Base-by-base conservation (phyloP, 2,329 filamentous ascomycete genomes). In the Colletotrichum incanum region DNA sequence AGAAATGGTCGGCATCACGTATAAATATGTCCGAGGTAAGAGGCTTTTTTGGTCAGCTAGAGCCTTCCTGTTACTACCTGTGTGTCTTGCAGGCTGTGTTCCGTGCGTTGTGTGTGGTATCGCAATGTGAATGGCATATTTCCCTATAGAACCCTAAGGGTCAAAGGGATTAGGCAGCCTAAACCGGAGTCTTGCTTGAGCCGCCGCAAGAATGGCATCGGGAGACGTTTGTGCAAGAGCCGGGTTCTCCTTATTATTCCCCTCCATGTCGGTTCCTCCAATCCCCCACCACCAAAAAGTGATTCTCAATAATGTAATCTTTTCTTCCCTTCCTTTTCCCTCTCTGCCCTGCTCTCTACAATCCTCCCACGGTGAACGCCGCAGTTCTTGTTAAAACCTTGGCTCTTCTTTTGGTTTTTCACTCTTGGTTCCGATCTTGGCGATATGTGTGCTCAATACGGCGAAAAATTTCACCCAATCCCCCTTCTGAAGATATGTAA, bases 21-120 rank as follows among this genome's bases (percentile, higher is more conserved):
- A 23, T 4, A 37, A 14, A 56, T 20, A 20, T 4, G 31, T 56
- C 31, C 14, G 31, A 18, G 34, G 14, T 23, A 37, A 8, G 11
- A n/a, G 31, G 31, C 20, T 37, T 23, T 56, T 23, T 7, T 3
- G 20, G 23, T 6, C 12, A 39, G 20, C 31, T 14, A 34, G 20
- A 16, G 31, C 20, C n/a, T 55, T 37, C 4, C 2, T 23, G 54
- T 23, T 4, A 39, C 14, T 34, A 37, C 54, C 20, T 39, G 34
- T 20, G 31, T 6, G 20, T 23, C 54, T 56, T 20, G 54, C 54
- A 56, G 31, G 54, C 20, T 16, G 14, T 16, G n/a, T 23, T 47
- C 20, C 37, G 39, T 47, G 37, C 31, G 43, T 26, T 47, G 39
- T 47, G 37, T 41, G 43, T 43, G 54, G 64, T 66, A 58, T 65